phyloP scores from a whole-genome alignment of 306 rosid genomes.

The Quercus ilex region DNA sequence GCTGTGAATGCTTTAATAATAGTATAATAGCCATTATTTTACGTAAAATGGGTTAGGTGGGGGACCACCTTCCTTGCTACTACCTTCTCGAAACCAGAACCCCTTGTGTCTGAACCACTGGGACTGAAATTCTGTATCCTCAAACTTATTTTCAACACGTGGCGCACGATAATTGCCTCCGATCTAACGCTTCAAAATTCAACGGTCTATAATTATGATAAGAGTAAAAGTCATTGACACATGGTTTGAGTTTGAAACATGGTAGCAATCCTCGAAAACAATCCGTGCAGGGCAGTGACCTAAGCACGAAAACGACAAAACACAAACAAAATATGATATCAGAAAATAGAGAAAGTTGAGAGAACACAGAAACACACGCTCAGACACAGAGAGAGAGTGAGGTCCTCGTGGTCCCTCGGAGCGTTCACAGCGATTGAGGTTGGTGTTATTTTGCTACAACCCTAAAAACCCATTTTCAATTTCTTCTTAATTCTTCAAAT shows the following conservation, averaged over 20 bases:
- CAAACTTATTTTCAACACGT: not conserved
- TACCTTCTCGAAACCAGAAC: not conserved
- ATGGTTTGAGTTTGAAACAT: too few species aligned
- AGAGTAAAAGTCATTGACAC: not conserved
- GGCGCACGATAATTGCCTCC: not conserved
- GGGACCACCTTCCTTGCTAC: not conserved
- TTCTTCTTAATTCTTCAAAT: not conserved
- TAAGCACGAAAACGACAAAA: not conserved
- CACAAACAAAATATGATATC: not conserved
- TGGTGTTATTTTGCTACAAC: not conserved
- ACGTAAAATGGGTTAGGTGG: too few species aligned
- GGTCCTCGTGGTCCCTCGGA: not conserved
- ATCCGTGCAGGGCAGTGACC: not conserved
- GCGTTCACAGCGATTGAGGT: conserved; percentile 8
- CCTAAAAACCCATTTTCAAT: not conserved
- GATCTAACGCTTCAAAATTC: not conserved
- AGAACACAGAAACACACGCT: too few species aligned
- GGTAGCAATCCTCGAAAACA: not conserved
- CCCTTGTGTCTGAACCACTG: not conserved
- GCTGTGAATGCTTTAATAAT: too few species aligned
- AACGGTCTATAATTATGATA: not conserved
- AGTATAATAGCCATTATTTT: fast-evolving
- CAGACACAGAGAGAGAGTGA: not conserved
- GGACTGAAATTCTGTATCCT: not conserved
- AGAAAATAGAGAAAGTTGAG: not conserved